phyloP scores from a whole-genome alignment of 1,284 basidiomycete genomes.

The Jaminaea rosea region DNA sequence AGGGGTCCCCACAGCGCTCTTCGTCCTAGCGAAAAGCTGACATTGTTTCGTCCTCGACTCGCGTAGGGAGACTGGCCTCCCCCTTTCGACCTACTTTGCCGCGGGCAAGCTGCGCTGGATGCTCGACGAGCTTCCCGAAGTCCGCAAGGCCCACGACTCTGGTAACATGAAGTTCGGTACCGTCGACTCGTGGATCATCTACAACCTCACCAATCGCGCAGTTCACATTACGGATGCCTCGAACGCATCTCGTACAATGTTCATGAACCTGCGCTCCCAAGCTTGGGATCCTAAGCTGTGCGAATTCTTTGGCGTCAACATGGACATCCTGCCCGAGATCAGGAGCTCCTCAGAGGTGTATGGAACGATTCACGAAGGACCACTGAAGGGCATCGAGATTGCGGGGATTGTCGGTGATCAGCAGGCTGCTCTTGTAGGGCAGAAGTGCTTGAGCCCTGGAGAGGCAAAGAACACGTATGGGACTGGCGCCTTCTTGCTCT shows the following conservation, averaged over 20 bases:
- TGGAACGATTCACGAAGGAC: conserved; percentile 62
- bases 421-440: conserved; percentile 89
- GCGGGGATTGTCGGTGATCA: conserved; percentile 92
- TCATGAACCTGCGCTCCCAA: conserved; percentile 73
- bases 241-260: conserved; percentile 89
- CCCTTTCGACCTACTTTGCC: conserved; percentile 72
- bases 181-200: conserved; percentile 90
- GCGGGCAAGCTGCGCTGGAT: conserved; percentile 95
- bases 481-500: conserved; percentile 89
- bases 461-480: conserved; percentile 51
- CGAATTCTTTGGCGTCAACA: conserved; percentile 75
- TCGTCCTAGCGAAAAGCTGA: too few species aligned
- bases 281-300: conserved; percentile 75
- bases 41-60: too few species aligned
- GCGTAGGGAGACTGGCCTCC: conserved; percentile 38
- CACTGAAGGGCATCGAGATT: conserved; percentile 70
- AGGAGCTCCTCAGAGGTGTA: conserved; percentile 88
- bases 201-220: conserved; percentile 75
- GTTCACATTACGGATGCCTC: conserved; percentile 91
- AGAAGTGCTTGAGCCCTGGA: conserved; percentile 56
- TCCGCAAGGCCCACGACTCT: conserved; percentile 67
- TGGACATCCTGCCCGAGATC: conserved; percentile 72
- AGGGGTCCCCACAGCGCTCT: too few species aligned
- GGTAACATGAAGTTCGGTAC: conserved; percentile 86
- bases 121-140: conserved; percentile 76